Conservation (phyloP, 2,329 filamentous ascomycete species). For the Aureobasidium melanogenum region DNA sequence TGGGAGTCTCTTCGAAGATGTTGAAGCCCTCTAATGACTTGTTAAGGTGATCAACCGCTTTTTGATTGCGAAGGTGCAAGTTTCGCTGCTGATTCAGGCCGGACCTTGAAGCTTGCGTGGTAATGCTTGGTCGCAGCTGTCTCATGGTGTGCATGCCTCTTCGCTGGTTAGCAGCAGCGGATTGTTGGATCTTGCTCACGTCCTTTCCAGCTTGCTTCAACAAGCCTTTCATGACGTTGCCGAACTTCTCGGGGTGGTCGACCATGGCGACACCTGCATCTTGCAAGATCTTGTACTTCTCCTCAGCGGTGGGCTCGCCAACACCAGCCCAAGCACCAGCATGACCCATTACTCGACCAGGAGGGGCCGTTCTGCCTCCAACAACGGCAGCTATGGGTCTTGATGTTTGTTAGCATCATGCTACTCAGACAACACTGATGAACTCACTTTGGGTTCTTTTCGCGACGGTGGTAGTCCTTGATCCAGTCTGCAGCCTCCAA, state of each 20-base stretch:
- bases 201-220: conserved; percentile 38
- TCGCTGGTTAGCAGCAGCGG: background rate
- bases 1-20: conserved; percentile 30
- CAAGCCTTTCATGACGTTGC: conserved; percentile 55
- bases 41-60: conserved; percentile 48
- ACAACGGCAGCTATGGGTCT: conserved; percentile 66
- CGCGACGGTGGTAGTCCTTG: conserved; percentile 50
- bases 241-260: conserved; percentile 68
- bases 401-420: conserved; percentile 16
- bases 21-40: conserved; percentile 29
- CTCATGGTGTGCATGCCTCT: conserved; percentile 39
- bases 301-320: conserved; percentile 54
- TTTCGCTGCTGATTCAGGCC: conserved; percentile 34
- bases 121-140: conserved; percentile 22
- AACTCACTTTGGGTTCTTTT: conserved; percentile 53
- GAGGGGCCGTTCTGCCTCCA: conserved; percentile 55
- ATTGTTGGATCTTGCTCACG: conserved; percentile 27
- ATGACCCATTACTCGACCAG: conserved; percentile 66
- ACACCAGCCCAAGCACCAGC: conserved; percentile 63
- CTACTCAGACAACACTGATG: background rate
- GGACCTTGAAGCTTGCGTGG: background rate
- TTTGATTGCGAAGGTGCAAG: conserved; percentile 47
- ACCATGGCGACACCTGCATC: conserved; percentile 61
- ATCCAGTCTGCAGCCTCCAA: conserved; percentile 68
- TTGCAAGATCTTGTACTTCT: conserved; percentile 61